These are phyloP conservation scores for Vitis cinerea DNA, from an alignment of 164 flowering plant genomes.

Conservation along the genomic window DNA sequence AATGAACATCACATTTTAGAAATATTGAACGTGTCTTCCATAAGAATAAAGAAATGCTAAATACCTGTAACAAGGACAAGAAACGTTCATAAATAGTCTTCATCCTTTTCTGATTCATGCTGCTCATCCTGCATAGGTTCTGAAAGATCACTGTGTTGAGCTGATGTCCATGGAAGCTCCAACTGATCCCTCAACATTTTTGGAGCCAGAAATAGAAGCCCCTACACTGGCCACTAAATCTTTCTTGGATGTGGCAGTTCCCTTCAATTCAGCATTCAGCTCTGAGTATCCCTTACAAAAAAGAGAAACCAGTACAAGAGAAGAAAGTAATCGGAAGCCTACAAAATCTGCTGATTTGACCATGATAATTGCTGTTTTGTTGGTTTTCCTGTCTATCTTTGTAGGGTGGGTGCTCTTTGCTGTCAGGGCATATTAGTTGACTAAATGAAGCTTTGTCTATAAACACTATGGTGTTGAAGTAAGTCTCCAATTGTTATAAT, in stretches of 20 bases:
- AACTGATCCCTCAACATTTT: conserved; percentile 39
- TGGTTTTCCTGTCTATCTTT: conserved; percentile 50
- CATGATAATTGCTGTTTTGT: conserved; percentile 32
- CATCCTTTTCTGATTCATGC: not conserved
- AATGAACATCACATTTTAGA: too few species aligned
- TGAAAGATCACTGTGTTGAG: conserved; percentile 75
- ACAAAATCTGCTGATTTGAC: conserved; percentile 23
- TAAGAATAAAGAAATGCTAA: too few species aligned
- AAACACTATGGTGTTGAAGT: not conserved
- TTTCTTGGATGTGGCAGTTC: conserved; percentile 59
- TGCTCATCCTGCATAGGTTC: conserved; percentile 42
- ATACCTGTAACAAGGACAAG: too few species aligned
- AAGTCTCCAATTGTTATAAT: not conserved
- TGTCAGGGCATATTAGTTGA: conserved; percentile 16
- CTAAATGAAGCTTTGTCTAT: not conserved
- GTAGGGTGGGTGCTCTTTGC: conserved; percentile 36
- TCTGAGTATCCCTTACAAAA: conserved; percentile 14
- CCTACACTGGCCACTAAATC: conserved; percentile 35
- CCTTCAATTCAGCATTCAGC: conserved; percentile 18
- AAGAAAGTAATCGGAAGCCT: conserved; percentile 11
- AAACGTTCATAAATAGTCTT: not conserved
- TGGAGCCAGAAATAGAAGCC: conserved; percentile 66
- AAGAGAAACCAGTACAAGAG: conserved; percentile 9
- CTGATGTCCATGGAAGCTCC: conserved; percentile 75
- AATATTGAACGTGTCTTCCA: too few species aligned